These are phyloP conservation scores for Fusarium buxicola DNA, from an alignment of 2,329 filamentous ascomycete genomes.

Conservation along the genomic window DNA sequence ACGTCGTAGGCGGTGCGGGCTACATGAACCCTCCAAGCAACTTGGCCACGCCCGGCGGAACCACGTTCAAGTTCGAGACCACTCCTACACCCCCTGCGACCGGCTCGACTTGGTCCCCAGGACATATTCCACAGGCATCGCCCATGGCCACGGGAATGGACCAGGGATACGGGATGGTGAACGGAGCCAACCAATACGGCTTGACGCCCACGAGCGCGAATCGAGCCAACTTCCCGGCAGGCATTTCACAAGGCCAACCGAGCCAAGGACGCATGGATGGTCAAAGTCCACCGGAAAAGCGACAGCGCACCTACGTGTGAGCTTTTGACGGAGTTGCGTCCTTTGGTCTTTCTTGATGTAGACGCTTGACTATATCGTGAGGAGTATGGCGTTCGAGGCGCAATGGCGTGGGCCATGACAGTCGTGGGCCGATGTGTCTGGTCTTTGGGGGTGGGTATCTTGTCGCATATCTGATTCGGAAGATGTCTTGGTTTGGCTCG, in stretches of 20 bases:
- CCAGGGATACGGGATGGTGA: slow-evolving; percentile 60
- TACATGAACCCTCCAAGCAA: slow-evolving; percentile 51
- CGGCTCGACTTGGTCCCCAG: slow-evolving; percentile 63
- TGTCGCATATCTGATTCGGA: slow-evolving; percentile 32
- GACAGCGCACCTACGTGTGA: slow-evolving; percentile 56
- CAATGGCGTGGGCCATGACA: slow-evolving; percentile 21
- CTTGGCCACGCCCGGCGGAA: slow-evolving; percentile 38
- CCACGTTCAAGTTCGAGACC: slow-evolving; percentile 63
- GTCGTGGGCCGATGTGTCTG: slow-evolving; percentile 16
- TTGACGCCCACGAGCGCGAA: slow-evolving; percentile 49
- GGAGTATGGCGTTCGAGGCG: slow-evolving; percentile 45
- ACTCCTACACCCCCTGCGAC: slow-evolving; percentile 65
- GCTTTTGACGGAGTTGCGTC: slow-evolving; percentile 1
- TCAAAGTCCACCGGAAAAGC: slow-evolving; percentile 63
- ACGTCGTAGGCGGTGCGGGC: slow-evolving; percentile 49
- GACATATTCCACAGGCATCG: slow-evolving; percentile 63
- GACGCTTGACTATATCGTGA: slow-evolving; percentile 27
- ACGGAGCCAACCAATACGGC: slow-evolving; percentile 55
- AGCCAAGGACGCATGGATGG: slow-evolving; percentile 50
- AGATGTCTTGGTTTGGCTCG: slow-evolving; percentile 26
- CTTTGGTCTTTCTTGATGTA: slow-evolving; percentile 32
- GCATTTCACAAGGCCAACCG: slow-evolving; percentile 37
- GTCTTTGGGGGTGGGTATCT: slow-evolving; percentile 15
- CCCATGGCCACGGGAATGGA: slow-evolving; percentile 57
- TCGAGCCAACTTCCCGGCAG: slow-evolving; percentile 43